Conservation (phyloP, 2,329 filamentous ascomycete species). For the Cercospora sesami region DNA sequence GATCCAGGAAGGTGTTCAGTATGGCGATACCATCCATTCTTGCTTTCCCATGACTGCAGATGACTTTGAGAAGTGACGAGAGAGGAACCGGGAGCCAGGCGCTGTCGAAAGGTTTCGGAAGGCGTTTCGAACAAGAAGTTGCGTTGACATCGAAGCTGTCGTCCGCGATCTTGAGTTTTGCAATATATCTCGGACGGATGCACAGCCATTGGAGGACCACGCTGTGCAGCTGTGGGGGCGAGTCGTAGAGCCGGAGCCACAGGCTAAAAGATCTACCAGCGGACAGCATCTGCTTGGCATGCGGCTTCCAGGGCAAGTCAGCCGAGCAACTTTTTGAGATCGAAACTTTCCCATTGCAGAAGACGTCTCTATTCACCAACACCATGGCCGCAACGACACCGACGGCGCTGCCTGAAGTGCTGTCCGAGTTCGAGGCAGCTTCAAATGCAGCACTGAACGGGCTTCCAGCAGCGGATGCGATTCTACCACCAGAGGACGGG, state of each 20-base stretch:
- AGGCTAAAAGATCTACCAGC: not conserved
- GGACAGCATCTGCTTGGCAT: not conserved
- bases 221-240: not conserved
- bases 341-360: not conserved
- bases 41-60: conserved; percentile 39
- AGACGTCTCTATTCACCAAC: not conserved
- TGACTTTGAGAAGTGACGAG: conserved; percentile 27
- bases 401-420: conserved; percentile 43
- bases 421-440: conserved; percentile 55
- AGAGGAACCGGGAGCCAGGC: not conserved
- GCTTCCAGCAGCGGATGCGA: conserved; percentile 57
- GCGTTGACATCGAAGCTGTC: not conserved
- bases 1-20: not conserved
- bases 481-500: conserved; percentile 76
- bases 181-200: not conserved
- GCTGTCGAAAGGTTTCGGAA: not conserved
- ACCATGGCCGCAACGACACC: conserved; percentile 32
- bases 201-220: not conserved
- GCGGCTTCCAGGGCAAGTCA: not conserved
- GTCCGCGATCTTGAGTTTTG: not conserved
- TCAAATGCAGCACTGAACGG: conserved; percentile 60
- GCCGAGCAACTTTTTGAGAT: conserved; percentile 7
- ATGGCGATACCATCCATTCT: conserved; percentile 48
- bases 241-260: not conserved
- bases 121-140: not conserved